phyloP scores from a whole-genome alignment of 1,139 yeast genomes.

The Spencermartinsiella ligniputridi region DNA sequence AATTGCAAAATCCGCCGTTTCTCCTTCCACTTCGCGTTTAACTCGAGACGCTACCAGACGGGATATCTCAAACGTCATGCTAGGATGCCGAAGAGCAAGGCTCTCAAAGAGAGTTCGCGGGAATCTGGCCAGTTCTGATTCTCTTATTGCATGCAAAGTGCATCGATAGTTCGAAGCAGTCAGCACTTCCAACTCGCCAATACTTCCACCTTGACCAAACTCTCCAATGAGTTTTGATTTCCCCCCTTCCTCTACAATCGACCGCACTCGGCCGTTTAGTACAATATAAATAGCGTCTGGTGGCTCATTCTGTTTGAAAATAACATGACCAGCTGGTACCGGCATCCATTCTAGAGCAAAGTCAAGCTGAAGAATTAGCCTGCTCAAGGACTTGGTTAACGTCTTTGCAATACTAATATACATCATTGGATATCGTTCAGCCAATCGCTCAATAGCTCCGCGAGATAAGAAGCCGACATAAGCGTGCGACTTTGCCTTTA shows the following conservation, averaged over 20 bases:
- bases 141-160: constrained; percentile 83
- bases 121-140: constrained; percentile 87
- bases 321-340: constrained; percentile 72
- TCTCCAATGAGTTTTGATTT: constrained; percentile 56
- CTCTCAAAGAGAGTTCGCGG: constrained; percentile 87
- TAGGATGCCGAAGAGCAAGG: constrained; percentile 78
- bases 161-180: constrained; percentile 73
- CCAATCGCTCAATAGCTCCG: constrained; percentile 55
- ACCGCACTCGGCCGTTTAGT: constrained; percentile 82
- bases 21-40: constrained; percentile 23
- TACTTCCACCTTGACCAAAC: constrained; percentile 88
- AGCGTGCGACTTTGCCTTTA: constrained; percentile 53
- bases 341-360: constrained; percentile 96
- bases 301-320: constrained; percentile 77
- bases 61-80: constrained; percentile 86
- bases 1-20: constrained; percentile 4
- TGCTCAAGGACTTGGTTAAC: constrained; percentile 60
- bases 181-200: constrained; percentile 92
- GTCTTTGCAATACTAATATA: constrained; percentile 74
- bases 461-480: constrained; percentile 72
- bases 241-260: constrained; percentile 41
- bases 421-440: constrained; percentile 72
- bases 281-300: constrained; percentile 94
- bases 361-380: constrained; percentile 69
- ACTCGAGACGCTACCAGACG: constrained; percentile 80